Evolutionary conservation across 352 stramenopile genomes (phyloP).

Genomic region (Phytophthora pinifolia): DNA sequence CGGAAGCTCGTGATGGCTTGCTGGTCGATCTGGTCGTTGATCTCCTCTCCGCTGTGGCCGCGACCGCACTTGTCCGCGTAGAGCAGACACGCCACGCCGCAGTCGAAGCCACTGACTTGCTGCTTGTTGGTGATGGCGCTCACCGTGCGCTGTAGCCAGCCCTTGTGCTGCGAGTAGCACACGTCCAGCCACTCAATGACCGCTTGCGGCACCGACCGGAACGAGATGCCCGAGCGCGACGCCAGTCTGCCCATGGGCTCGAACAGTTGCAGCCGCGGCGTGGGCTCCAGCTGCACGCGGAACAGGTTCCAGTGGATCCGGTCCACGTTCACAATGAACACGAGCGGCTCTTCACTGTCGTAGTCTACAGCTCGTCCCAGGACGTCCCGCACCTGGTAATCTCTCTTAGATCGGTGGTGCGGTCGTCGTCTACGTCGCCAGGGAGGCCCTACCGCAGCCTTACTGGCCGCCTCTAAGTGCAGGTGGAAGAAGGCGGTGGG

Average conservation of each 20-base stretch:
- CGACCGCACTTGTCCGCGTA: conserved; percentile 87
- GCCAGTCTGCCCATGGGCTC: conserved; percentile 82
- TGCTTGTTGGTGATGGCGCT: conserved; percentile 84
- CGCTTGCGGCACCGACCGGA: conserved; percentile 69
- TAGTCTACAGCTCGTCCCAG: conserved; percentile 70
- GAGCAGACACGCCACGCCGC: conserved; percentile 83
- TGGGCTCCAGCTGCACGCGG: conserved; percentile 68
- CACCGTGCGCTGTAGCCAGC: conserved; percentile 56
- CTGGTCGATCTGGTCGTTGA: conserved; percentile 66
- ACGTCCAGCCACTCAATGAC: conserved; percentile 86
- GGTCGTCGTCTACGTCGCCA: conserved; percentile 21
- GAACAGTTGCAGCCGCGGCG: conserved; percentile 82
- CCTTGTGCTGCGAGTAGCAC: conserved; percentile 64
- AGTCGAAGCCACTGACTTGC: conserved; percentile 90
- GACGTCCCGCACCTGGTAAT: conserved; percentile 66
- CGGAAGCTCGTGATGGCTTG: conserved; percentile 74
- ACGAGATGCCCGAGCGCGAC: conserved; percentile 63
- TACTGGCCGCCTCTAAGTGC: conserved; percentile 35
- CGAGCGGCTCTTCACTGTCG: conserved; percentile 45
- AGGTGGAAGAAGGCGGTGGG: conserved; percentile 87
- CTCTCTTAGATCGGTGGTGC: conserved; percentile 8
- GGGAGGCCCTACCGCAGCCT: conserved; percentile 1
- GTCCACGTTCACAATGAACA: conserved; percentile 85
- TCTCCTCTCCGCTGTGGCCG: conserved; percentile 55
- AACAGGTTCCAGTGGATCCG: conserved; percentile 90